Conservation (phyloP, 2,329 filamentous ascomycete species). For the Diaporthe aspalathi region DNA sequence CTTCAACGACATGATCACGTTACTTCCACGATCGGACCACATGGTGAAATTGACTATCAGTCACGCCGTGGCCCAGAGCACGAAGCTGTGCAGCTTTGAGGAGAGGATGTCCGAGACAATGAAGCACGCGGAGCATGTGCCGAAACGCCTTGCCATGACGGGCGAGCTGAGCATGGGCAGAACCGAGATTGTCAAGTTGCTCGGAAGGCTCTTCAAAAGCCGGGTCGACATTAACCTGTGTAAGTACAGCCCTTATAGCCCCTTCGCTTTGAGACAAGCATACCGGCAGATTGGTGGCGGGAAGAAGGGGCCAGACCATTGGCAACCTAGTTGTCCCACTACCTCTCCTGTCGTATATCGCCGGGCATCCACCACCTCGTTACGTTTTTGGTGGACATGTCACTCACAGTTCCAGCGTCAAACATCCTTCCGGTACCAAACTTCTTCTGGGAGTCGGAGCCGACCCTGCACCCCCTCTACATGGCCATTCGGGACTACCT, state of each 20-base stretch:
- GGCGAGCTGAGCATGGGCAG: slow-evolving; percentile 92
- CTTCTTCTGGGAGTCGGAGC: slow-evolving; percentile 99
- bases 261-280: background rate
- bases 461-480: slow-evolving; percentile 93
- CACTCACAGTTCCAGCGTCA: slow-evolving; percentile 68
- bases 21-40: slow-evolving; percentile 89
- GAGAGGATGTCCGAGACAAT: slow-evolving; percentile 96
- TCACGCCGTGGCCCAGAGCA: slow-evolving; percentile 97
- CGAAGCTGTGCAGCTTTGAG: slow-evolving; percentile 95
- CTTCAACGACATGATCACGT: slow-evolving; percentile 99
- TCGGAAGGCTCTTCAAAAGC: slow-evolving; percentile 91
- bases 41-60: slow-evolving; percentile 99
- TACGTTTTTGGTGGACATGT: background rate
- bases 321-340: slow-evolving; percentile 36
- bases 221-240: slow-evolving; percentile 97
- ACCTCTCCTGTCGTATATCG: background rate
- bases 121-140: slow-evolving; percentile 91
- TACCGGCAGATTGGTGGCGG: no score
- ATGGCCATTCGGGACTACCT: slow-evolving; percentile 95
- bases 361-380: background rate
- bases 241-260: slow-evolving; percentile 59
- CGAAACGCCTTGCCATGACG: slow-evolving; percentile 87
- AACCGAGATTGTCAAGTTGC: slow-evolving; percentile 90
- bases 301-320: background rate
- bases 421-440: slow-evolving; percentile 97